Conservation (phyloP, 192 early-diverging fungal species). For the Dissophora ornata region DNA sequence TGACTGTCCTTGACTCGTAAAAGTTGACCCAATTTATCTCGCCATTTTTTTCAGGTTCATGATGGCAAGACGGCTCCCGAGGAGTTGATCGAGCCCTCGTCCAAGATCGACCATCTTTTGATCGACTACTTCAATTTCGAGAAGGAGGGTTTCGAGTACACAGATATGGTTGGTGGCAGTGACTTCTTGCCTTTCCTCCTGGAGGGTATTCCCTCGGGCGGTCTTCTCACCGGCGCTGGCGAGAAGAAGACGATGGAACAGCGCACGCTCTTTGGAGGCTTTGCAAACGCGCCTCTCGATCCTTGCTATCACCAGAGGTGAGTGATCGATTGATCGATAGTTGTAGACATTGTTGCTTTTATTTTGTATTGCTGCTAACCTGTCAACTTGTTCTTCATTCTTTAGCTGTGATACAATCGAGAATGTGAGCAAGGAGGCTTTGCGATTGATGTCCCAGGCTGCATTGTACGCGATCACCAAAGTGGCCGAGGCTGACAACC, state of each 20-base stretch:
- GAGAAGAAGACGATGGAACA: conserved; percentile 68
- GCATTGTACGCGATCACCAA: conserved; percentile 48
- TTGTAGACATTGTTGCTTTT: background rate
- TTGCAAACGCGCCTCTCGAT: conserved; percentile 72
- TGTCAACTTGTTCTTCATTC: too few species aligned
- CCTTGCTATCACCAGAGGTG: conserved; percentile 73
- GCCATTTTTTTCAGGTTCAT: too few species aligned
- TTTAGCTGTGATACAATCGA: conserved; percentile 71
- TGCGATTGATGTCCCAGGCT: conserved; percentile 53
- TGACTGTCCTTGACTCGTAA: too few species aligned
- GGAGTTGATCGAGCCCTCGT: conserved; percentile 58
- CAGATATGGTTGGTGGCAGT: conserved; percentile 69
- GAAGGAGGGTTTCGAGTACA: conserved; percentile 60
- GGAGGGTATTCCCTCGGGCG: conserved; percentile 71
- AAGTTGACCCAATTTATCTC: too few species aligned
- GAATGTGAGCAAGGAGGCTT: conserved; percentile 70
- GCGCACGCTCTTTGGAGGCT: conserved; percentile 66
- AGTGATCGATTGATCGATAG: background rate
- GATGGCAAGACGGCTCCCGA: conserved; percentile 71
- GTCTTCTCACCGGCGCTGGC: conserved; percentile 71
- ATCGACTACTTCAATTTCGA: conserved; percentile 65
- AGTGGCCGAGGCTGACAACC: conserved; percentile 29
- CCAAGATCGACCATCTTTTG: conserved; percentile 68
- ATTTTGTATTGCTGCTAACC: background rate
- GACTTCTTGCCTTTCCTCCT: conserved; percentile 78